These are phyloP conservation scores for Achaetomium macrosporum DNA, from an alignment of 2,329 filamentous ascomycete genomes.

Conservation along the genomic window DNA sequence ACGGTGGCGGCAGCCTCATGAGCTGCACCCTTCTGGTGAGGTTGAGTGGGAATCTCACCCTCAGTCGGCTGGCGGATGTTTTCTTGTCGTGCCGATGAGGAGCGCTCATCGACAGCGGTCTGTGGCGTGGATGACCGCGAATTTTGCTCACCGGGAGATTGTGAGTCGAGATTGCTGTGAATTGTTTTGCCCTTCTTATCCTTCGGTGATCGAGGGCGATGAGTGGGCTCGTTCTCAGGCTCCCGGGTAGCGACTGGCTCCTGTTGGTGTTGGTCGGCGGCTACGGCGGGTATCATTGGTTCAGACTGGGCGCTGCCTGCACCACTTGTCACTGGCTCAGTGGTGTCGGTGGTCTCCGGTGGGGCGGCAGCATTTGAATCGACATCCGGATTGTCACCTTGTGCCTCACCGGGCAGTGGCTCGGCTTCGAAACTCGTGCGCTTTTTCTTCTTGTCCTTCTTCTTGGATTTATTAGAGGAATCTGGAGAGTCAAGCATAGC, in stretches of 20 bases:
- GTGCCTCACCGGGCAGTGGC: conserved; percentile 6
- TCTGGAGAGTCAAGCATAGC: background rate
- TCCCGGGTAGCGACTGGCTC: conserved; percentile 1
- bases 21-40: background rate
- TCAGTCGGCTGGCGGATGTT: conserved; percentile 3
- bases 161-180: background rate
- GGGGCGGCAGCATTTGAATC: conserved; percentile 11
- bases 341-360: conserved; percentile 15
- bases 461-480: conserved; percentile 22
- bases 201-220: conserved; percentile 27
- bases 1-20: background rate
- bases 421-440: conserved; percentile 14
- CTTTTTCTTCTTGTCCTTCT: conserved; percentile 30
- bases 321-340: conserved; percentile 23
- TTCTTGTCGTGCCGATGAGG: conserved; percentile 2
- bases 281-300: conserved; percentile 15
- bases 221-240: background rate
- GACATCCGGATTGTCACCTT: conserved; percentile 3
- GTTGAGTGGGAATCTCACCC: background rate
- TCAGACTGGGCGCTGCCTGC: conserved; percentile 10
- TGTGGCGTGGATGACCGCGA: background rate
- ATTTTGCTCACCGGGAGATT: background rate
- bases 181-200: conserved; percentile 28
- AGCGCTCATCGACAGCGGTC: conserved; percentile 6
- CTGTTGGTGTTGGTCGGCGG: conserved; percentile 10